phyloP scores from a whole-genome alignment of 2,329 filamentous ascomycete species.

The Xylaria sp. region DNA sequence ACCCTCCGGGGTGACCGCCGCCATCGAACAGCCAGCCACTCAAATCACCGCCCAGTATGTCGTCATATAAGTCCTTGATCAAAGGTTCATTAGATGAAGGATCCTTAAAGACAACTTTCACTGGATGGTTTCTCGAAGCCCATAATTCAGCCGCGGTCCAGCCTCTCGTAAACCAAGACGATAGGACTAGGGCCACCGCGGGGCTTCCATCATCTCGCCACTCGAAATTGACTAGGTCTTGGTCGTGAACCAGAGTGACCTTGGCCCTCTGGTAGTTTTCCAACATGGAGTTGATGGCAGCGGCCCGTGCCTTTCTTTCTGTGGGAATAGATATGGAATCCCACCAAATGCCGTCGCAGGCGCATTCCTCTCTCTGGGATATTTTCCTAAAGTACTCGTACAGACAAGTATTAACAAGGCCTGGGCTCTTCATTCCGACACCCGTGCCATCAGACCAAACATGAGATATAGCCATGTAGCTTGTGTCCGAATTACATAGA shows the following conservation, averaged over 20 bases:
- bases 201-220: constrained; percentile 10
- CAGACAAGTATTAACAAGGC: constrained; percentile 1
- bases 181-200: constrained; percentile 3
- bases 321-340: constrained; percentile 10
- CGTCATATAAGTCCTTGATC: background rate
- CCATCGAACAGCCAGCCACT: background rate
- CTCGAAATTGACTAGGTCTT: background rate
- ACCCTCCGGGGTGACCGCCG: background rate
- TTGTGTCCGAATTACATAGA: background rate
- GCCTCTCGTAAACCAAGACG: constrained; percentile 9
- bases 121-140: constrained; percentile 4
- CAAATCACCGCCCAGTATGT: background rate
- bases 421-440: background rate
- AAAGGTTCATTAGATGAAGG: background rate
- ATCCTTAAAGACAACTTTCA: constrained; percentile 5
- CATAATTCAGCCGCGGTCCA: constrained; percentile 12
- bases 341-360: constrained; percentile 9
- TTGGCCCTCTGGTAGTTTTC: constrained; percentile 8
- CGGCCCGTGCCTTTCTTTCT: background rate
- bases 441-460: constrained; percentile 19
- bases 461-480: constrained; percentile 17
- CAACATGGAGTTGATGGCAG: constrained; percentile 4
- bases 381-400: background rate
- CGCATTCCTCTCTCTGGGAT: background rate
- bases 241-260: constrained; percentile 4